Base-by-base conservation (phyloP, 805 yeast species). In the Starmerella stigmatis region DNA sequence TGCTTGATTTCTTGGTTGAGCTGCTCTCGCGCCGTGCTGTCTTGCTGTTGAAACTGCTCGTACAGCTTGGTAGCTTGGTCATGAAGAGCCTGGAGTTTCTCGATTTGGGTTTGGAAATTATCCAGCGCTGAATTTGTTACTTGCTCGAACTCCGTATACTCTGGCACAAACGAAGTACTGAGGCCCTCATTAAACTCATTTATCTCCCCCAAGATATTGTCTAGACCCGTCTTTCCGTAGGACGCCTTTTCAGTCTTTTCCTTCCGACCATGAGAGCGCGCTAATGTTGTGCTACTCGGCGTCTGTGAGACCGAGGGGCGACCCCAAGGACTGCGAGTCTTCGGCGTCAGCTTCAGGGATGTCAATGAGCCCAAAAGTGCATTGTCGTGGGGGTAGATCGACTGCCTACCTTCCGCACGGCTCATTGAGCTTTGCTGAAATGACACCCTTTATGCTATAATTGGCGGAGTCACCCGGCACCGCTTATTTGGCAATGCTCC, bases 121-220 rank as follows among this genome's bases (percentile, higher is more conserved):
- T 49, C 56, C 33, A 62, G 40, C 7, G 54, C 21, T 33, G 44
- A 33, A 8, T 44, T 25, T 22, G 56, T 46, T 33, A 42, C 31
- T 15, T 46, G 41, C 25, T 57, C 60, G 20, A 55, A 32, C 10
- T 47, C 50, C 28, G 36, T 48, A 32, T 48, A 52, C 11, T 43
- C 36, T 5, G 88, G 88, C 56, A 77, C 76, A 21, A 64, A 56
- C n/a, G 68, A 52, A 1, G 78, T 57, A 44, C 78, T 67, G 2
- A 69, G 63, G 16, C 74, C 47, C 56, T 86, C 68, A 22, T 74
- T 54, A 5, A 75, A 50, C 49, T 81, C 67, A 52, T 79, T 81
- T 49, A 73, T 64, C 5, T 66, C 65, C 83, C 84, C 79, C 8
- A 81, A 63, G 0, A 71, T 43, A 13, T 32, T 13, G n/a, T 21